Evolutionary conservation across 495 filamentous ascomycete species (phyloP).

Genomic region (Sordaria brevicollis): DNA sequence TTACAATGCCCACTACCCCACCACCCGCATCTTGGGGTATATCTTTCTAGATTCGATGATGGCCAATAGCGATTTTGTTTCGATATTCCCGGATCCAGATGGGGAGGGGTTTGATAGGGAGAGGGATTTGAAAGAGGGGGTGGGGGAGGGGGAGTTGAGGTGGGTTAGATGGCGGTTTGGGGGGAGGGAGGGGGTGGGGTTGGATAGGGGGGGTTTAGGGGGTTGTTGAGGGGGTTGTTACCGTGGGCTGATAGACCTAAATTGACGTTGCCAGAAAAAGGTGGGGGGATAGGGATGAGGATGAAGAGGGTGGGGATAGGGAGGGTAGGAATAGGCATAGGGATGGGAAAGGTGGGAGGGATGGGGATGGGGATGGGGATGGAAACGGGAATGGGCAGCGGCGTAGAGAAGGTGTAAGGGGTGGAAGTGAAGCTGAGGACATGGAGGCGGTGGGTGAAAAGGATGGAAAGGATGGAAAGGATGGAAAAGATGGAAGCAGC

Average conservation of each 20-base stretch:
- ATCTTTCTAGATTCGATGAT: constrained; percentile 54
- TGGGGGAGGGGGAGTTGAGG: constrained; percentile 36
- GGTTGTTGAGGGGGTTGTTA: constrained; percentile 31
- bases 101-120: constrained; percentile 32
- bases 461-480: no score
- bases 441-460: no score
- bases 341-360: no score
- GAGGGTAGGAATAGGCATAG: no score
- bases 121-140: constrained; percentile 27
- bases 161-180: constrained; percentile 30
- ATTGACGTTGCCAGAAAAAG: constrained; percentile 26
- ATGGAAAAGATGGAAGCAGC: no score
- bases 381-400: no score
- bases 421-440: no score
- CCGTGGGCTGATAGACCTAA: constrained; percentile 38
- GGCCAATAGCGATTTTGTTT: constrained; percentile 49
- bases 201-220: constrained; percentile 41
- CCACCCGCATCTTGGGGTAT: constrained; percentile 26
- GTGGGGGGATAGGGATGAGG: constrained; percentile 2
- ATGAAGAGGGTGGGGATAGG: no score
- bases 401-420: no score
- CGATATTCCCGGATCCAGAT: constrained; percentile 51
- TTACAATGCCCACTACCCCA: constrained; percentile 37
- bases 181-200: constrained; percentile 40
- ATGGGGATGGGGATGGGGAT: no score